Conservation (phyloP, 352 stramenopile species). For the Phytophthora macrochlamydospora region DNA sequence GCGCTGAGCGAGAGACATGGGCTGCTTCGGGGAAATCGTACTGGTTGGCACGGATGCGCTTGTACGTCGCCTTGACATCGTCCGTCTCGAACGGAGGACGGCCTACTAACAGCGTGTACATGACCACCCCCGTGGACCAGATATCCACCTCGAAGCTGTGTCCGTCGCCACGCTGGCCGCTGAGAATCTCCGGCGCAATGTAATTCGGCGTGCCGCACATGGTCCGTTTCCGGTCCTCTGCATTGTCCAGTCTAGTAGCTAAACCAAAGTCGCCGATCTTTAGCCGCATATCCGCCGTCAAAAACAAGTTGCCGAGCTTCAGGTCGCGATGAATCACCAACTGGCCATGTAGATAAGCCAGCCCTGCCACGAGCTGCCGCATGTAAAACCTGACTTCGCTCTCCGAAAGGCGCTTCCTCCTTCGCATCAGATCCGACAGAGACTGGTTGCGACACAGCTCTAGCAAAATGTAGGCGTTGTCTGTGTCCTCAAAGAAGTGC, state of each 20-base stretch:
- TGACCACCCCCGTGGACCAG: conserved; percentile 97
- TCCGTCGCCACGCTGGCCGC: conserved; percentile 85
- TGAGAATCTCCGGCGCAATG: conserved; percentile 93
- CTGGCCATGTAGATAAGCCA: conserved; percentile 95
- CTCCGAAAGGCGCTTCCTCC: conserved; percentile 95
- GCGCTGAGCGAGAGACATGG: conserved; percentile 81
- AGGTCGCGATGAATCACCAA: conserved; percentile 98
- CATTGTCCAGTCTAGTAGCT: conserved; percentile 79
- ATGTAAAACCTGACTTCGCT: conserved; percentile 95
- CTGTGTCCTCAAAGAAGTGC: conserved; percentile 97
- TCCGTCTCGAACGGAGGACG: conserved; percentile 97
- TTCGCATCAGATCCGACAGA: conserved; percentile 95
- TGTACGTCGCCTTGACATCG: conserved; percentile 98
- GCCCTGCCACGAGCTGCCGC: conserved; percentile 88
- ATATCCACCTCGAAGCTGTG: conserved; percentile 99
- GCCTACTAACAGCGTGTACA: conserved; percentile 97
- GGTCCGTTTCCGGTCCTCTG: conserved; percentile 94
- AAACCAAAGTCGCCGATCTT: conserved; percentile 98
- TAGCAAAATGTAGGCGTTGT: conserved; percentile 98
- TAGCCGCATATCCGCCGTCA: conserved; percentile 94
- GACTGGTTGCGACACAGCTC: conserved; percentile 97
- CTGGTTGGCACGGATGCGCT: conserved; percentile 96
- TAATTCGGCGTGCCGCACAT: conserved; percentile 96
- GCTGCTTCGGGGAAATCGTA: conserved; percentile 95
- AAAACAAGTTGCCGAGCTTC: conserved; percentile 98